These are phyloP conservation scores for Chamaecrista fasciculata DNA, from an alignment of 306 rosid genomes.

Conservation along the genomic window DNA sequence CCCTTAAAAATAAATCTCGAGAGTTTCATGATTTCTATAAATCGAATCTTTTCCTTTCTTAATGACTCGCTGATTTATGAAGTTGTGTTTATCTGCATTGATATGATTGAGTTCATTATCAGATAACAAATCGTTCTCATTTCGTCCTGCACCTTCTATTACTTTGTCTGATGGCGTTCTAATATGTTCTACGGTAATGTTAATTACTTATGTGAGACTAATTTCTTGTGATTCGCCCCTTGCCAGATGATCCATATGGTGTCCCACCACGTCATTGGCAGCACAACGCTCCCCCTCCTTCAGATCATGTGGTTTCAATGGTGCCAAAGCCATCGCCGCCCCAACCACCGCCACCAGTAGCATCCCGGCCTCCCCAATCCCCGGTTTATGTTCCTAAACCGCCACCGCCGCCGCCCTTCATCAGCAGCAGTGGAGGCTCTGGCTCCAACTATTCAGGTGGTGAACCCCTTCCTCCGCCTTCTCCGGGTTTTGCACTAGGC, in stretches of 20 bases:
- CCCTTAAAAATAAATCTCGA: background rate
- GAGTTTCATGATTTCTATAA: background rate
- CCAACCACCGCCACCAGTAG: background rate
- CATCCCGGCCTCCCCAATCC: background rate
- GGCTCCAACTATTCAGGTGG: constrained; percentile 14
- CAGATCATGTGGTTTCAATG: background rate
- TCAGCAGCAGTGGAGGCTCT: constrained; percentile 7
- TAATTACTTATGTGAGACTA: background rate
- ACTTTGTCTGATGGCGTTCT: background rate
- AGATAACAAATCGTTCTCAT: background rate
- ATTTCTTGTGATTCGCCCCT: background rate
- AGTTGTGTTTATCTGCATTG: background rate
- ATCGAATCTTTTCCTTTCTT: background rate
- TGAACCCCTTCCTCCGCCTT: constrained; percentile 5
- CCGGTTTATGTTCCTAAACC: constrained; percentile 25
- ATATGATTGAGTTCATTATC: background rate
- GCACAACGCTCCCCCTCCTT: constrained; percentile 11
- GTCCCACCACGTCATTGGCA: constrained; percentile 8
- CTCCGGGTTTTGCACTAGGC: constrained; percentile 1
- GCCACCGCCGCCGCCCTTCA: constrained; percentile 37
- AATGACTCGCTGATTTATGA: background rate
- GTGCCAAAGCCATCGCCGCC: constrained; percentile 11
- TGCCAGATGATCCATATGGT: constrained; percentile 14
- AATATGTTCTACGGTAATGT: background rate
- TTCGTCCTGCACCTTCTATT: background rate